These are phyloP conservation scores for Fusarium continuum DNA, from an alignment of 2,329 filamentous ascomycete species.

Conservation along the genomic window DNA sequence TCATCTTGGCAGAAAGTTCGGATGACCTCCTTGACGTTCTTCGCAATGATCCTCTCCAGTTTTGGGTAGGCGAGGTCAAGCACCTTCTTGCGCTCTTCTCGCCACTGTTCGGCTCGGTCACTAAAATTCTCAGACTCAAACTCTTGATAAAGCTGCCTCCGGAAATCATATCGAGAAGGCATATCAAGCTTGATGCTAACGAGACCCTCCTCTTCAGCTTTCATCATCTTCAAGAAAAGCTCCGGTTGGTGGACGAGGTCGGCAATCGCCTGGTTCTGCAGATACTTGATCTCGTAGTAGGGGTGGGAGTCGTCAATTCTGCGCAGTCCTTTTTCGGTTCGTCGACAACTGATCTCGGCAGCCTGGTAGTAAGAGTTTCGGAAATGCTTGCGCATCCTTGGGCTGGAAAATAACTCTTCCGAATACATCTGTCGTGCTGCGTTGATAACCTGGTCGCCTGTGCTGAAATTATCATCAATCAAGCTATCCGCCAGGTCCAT, in stretches of 20 bases:
- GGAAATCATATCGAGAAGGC: constrained; percentile 79
- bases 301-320: constrained; percentile 95
- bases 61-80: constrained; percentile 83
- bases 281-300: constrained; percentile 98
- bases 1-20: constrained; percentile 94
- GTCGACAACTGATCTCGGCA: constrained; percentile 84
- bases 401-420: constrained; percentile 88
- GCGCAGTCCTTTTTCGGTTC: constrained; percentile 92
- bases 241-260: constrained; percentile 87
- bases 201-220: constrained; percentile 92
- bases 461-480: constrained; percentile 76
- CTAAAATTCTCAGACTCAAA: constrained; percentile 97
- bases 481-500: constrained; percentile 88
- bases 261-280: constrained; percentile 85
- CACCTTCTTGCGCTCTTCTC: constrained; percentile 84
- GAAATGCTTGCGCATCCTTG: constrained; percentile 88
- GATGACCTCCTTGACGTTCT: constrained; percentile 93
- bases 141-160: constrained; percentile 78
- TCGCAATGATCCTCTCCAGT: constrained; percentile 83
- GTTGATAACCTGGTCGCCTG: constrained; percentile 76
- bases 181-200: constrained; percentile 85
- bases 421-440: constrained; percentile 88
- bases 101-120: constrained; percentile 95
- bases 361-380: constrained; percentile 83
- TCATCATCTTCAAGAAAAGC: constrained; percentile 95